Conservation (phyloP, 148 eudicot species). For the Chenopodium quinoa region DNA sequence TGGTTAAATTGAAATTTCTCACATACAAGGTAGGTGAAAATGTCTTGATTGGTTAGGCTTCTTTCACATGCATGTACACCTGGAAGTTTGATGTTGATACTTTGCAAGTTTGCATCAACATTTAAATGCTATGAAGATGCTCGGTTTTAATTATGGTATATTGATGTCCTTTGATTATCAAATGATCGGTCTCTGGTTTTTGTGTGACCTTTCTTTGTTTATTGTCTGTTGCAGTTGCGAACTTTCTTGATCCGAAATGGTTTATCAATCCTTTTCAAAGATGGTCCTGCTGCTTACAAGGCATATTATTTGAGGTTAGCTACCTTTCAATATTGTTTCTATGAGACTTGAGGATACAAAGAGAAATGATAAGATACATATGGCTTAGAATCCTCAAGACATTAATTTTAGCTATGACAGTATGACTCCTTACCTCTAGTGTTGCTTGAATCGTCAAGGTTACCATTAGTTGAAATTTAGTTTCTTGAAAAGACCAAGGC, state of each 20-base stretch:
- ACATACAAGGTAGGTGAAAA: conserved; percentile 65
- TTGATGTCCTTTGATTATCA: neutral
- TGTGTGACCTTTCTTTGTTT: conserved; percentile 3
- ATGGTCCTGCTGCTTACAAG: conserved; percentile 82
- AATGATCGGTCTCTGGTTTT: neutral
- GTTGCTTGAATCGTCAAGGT: no score
- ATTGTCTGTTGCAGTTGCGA: conserved; percentile 53
- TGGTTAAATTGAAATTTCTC: conserved; percentile 92
- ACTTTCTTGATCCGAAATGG: conserved; percentile 95
- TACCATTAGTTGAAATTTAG: neutral
- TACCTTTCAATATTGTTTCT: neutral
- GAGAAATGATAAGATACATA: neutral
- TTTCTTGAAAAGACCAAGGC: neutral
- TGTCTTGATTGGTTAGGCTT: neutral
- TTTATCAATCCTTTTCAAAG: conserved; percentile 72
- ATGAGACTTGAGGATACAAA: neutral
- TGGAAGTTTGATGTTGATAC: neutral
- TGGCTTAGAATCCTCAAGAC: neutral
- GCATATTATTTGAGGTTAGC: conserved; percentile 73
- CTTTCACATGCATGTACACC: neutral
- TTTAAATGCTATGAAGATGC: neutral
- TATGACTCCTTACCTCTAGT: no score
- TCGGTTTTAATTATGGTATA: neutral
- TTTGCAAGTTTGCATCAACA: neutral
- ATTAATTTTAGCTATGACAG: neutral